Base-by-base conservation (phyloP, 805 yeast genomes). In the Metahyphopichia silvanorum region DNA sequence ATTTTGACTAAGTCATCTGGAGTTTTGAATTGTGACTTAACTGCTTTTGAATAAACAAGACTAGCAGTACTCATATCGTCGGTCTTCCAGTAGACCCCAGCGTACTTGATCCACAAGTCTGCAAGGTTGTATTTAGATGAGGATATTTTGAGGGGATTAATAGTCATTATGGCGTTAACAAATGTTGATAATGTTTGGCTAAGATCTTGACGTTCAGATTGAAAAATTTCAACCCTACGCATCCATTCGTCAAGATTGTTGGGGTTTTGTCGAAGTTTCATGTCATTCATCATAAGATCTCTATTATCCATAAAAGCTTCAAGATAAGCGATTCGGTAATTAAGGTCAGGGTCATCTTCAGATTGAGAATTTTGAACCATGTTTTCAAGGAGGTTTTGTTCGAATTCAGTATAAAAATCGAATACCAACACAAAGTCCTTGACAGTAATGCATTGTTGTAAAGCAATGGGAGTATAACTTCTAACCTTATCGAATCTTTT, bases 191-290 rank as follows among this genome's bases (percentile, higher is more conserved):
- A 60, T 6, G 50, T 42, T 25, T 43, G 49, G 3, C 72, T 69
- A n/a, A 74, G 57, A 11, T 61, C 49, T 22, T 64, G 43, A 16
- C 70, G 64, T 4, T 59, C 51, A 3, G 60, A 46, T 12, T 67
- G 66, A 41, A 65, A 69, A 1, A 82, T 42, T 0, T 62, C 58
- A 0, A 77, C 67, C 33, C 95, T 65, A 31, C 74, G 74, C 25
- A 79, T 55, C 97, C 97, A 91, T 33, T 69, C 71, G 18, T 66
- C 71, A 4, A 85, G 74, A 38, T 76, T 71, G 46, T 86, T 74
- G 1, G 74, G 62, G 45, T 80, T 73, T 43, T 77, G 81, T 25
- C 83, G 66, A 4, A 88, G 46, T 37, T 74, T 63, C 18, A 86
- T 77, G 46, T 86, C 94, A 48, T 76, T 86, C 9, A 84, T 44